Conservation (phyloP, 116 monocot species). For the Papilionanthe hybrid region DNA sequence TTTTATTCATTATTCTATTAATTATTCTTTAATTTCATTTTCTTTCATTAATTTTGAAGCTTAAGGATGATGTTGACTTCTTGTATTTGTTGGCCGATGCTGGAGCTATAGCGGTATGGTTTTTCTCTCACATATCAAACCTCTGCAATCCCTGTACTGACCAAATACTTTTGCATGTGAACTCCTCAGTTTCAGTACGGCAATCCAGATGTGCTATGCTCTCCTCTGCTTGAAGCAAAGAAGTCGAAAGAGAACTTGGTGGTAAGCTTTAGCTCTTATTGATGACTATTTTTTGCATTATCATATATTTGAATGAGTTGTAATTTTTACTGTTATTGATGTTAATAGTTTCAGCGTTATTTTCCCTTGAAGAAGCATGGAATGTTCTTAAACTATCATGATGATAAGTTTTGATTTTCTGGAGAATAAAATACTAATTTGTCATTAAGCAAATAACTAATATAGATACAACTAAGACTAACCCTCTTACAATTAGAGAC, state of each 20-base stretch:
- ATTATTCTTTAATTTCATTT: background rate
- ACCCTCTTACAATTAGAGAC: too few relatives aligned
- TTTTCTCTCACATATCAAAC: conserved; percentile 1
- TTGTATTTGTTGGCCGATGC: conserved; percentile 93
- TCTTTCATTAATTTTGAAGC: conserved; percentile 32
- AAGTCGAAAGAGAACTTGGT: conserved; percentile 56
- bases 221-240: conserved; percentile 74
- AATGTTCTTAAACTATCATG: background rate
- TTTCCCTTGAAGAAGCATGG: background rate
- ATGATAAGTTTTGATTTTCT: too few relatives aligned
- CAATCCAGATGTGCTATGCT: conserved; percentile 81
- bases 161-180: conserved; percentile 2
- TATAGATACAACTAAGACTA: too few relatives aligned
- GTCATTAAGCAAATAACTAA: too few relatives aligned
- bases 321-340: background rate
- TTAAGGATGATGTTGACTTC: conserved; percentile 85
- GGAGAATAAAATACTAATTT: too few relatives aligned
- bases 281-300: background rate
- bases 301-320: background rate
- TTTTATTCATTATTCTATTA: background rate
- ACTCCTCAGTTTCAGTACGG: conserved; percentile 88
- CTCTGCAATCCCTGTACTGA: background rate
- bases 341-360: background rate
- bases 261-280: conserved; percentile 35
- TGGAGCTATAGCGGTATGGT: conserved; percentile 69